Evolutionary conservation across 1,284 basidiomycete species (phyloP).

Genomic region (Porodaedalea pini): DNA sequence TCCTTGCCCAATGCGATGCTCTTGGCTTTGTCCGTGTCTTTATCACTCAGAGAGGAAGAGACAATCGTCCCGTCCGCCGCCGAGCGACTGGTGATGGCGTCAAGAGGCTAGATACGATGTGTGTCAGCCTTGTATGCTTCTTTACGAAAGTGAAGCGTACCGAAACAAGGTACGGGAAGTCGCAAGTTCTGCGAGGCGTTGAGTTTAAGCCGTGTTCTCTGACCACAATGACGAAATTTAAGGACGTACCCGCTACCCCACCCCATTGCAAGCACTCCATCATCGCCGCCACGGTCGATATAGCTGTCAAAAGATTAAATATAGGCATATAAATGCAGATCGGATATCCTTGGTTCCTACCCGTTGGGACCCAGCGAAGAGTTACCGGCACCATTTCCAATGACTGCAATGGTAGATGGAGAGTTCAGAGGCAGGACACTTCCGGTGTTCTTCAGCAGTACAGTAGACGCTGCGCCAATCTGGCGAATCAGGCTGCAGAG

Average conservation of each 20-base stretch:
- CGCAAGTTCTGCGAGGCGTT: constrained; percentile 25
- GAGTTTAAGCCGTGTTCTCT: not conserved
- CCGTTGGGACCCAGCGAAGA: constrained; percentile 40
- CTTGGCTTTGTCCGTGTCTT: constrained; percentile 45
- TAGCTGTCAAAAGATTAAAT: constrained; percentile 11
- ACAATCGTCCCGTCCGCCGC: constrained; percentile 41
- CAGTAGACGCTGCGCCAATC: constrained; percentile 66
- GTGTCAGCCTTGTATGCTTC: not conserved
- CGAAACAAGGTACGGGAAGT: constrained; percentile 33
- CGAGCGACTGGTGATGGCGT: constrained; percentile 45
- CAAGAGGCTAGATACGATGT: constrained; percentile 37
- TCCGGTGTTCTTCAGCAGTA: constrained; percentile 73
- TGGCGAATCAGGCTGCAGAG: constrained; percentile 49
- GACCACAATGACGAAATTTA: not conserved
- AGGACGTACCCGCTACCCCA: constrained; percentile 55
- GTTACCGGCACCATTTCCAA: constrained; percentile 42
- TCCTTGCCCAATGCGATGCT: constrained; percentile 50
- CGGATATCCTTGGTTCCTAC: constrained; percentile 27
- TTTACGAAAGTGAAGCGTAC: constrained; percentile 20
- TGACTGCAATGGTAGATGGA: constrained; percentile 42
- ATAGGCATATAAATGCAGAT: not conserved
- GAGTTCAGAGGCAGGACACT: constrained; percentile 44
- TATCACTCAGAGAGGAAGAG: constrained; percentile 54
- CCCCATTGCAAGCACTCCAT: constrained; percentile 48
- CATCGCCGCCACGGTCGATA: constrained; percentile 19